These are phyloP conservation scores for Plasmodium berghei DNA, from an alignment of 169 alveolate genomes.

Conservation along the genomic window DNA sequence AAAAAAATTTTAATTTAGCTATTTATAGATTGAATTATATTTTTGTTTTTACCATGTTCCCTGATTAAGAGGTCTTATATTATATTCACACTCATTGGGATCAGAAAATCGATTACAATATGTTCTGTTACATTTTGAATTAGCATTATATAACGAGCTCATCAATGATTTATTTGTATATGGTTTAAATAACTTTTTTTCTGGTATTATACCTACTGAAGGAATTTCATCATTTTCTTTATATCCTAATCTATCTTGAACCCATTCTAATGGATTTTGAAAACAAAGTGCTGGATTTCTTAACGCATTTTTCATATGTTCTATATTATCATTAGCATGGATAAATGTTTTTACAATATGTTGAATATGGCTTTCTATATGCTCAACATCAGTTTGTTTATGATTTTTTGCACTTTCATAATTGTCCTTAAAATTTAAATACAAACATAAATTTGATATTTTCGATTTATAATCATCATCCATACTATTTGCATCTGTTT, in stretches of 20 bases:
- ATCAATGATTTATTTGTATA: conserved; percentile 6
- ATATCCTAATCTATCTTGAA: conserved; percentile 52
- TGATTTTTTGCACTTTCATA: conserved; percentile 62
- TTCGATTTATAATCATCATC: conserved; percentile 28
- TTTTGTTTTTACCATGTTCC: conserved; percentile 45
- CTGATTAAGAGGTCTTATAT: conserved; percentile 56
- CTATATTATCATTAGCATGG: conserved; percentile 31
- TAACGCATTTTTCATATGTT: conserved; percentile 28
- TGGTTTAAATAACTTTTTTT: conserved; percentile 45
- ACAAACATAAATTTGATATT: conserved; percentile 44
- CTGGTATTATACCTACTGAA: conserved; percentile 59
- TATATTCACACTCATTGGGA: conserved; percentile 51
- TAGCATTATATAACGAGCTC: conserved; percentile 31
- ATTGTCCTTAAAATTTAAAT: conserved; percentile 38
- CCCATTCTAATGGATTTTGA: conserved; percentile 44
- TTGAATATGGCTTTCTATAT: conserved; percentile 27
- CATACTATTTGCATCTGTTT: neutral
- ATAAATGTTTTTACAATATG: conserved; percentile 29
- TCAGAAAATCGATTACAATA: conserved; percentile 46
- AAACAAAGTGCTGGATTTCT: conserved; percentile 63
- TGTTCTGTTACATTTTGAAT: conserved; percentile 32
- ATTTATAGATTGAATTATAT: too few species aligned
- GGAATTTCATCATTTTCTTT: conserved; percentile 32
- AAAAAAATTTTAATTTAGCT: too few species aligned
- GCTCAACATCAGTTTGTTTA: conserved; percentile 28